phyloP scores from a whole-genome alignment of 306 rosid genomes.

The Inga oerstediana region DNA sequence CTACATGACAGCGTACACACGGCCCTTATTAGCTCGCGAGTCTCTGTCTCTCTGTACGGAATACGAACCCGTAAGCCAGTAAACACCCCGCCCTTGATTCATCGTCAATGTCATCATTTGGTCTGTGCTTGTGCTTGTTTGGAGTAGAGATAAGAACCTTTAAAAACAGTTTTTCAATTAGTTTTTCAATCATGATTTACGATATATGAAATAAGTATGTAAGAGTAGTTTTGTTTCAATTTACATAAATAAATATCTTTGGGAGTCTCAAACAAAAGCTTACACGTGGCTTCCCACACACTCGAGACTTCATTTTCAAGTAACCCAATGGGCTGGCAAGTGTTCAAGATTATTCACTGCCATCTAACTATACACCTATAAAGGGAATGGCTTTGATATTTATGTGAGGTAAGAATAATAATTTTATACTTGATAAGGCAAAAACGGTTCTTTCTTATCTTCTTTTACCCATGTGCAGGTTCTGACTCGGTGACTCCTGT shows the following conservation, averaged over 20 bases:
- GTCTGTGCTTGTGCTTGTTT: too few species aligned
- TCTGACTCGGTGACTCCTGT: neutral
- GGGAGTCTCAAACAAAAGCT: too few species aligned
- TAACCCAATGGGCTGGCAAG: neutral
- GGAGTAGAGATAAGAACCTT: too few species aligned
- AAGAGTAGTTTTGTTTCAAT: too few species aligned
- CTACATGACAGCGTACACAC: neutral
- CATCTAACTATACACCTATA: neutral
- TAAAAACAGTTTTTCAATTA: too few species aligned
- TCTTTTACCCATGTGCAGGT: neutral
- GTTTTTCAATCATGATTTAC: too few species aligned
- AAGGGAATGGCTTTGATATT: neutral
- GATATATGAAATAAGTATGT: too few species aligned
- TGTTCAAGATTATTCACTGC: neutral
- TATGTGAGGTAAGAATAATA: neutral
- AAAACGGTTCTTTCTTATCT: neutral
- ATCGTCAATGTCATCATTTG: neutral
- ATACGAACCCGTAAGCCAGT: neutral
- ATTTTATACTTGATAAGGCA: neutral
- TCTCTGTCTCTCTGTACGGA: constrained; percentile 11
- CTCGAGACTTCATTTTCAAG: neutral
- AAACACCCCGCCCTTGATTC: neutral
- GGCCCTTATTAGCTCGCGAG: constrained; percentile 4
- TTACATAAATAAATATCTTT: too few species aligned
- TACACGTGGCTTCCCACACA: neutral